Base-by-base conservation (phyloP, 2,329 filamentous ascomycete genomes). In the Colletotrichum sp. region DNA sequence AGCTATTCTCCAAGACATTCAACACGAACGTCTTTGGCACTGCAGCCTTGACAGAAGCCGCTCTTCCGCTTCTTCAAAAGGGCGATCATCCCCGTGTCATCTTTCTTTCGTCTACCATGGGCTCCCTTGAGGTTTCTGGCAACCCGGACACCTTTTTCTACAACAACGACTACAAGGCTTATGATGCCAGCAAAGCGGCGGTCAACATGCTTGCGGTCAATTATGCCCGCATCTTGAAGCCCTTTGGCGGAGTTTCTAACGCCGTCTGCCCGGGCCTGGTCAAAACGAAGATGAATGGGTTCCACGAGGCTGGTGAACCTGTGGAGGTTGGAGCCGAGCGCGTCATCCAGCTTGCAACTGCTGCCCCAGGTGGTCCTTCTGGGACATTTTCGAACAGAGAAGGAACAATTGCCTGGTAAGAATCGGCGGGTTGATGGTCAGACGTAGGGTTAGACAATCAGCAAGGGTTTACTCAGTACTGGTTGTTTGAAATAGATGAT, bases 181-280 rank as follows among this genome's bases (percentile, higher is more conserved):
- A 87, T 67, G 78, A 83, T 15, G 75, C 78, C 6, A 86, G 83
- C 77, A 87, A 87, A 74, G 83, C 85, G 2, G 86, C 85, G 0
- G 29, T 86, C 12, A 85, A 87, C 34, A 85, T 86, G 81, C 75
- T 87, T 4, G 78, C 77, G 36, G 21, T 82, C 5, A 80, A 82
- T 62, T 86, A 82, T 62, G 79, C 78, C 2, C 75, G 80, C 1
- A 78, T 80, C 13, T 38, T 86, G 47, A 76, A 79, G 6, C 78
- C 78, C 24, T 61, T 75, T 6, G 80, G 79, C 11, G 83, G 79
- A 21, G 81, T 79, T 68, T 81, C 83, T 55, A 85, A 85, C 65
- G 71, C 77, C 5, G 81, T 80, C 9, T 86, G 83, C 54, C 84
- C 84, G 0, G 84, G 84, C 1, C 75, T 81, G n/a, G 81, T 84